Base-by-base conservation (phyloP, 169 alveolate genomes). In the Cryptosporidium ubiquitum region DNA sequence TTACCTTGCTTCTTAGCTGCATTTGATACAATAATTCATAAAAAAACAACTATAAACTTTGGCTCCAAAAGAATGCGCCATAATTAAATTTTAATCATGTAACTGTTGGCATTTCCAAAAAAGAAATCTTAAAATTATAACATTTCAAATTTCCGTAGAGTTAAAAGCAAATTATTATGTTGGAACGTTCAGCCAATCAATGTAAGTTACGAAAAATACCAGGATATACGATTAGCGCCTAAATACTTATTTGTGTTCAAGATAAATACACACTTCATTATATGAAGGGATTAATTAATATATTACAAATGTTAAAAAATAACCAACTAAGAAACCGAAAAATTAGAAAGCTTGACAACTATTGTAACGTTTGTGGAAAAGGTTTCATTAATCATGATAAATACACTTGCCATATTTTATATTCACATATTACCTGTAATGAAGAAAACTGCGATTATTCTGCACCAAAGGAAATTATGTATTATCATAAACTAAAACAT, bases 1-100 rank as follows among this genome's bases (percentile, higher is more conserved):
- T 79, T n/a, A 79, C 5, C 47, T 66, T 79, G 69, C 47, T 61
- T 58, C 40, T 79, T 31, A 79, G 44, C n/a, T 58, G 64, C 89
- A 61, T 73, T 73, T 52, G 70, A 51, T 12, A 47, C 14, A 55
- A 70, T 55, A 0, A 12, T 12, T 20, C 4, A 70, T 26, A 26
- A 20, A 55, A 70, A 23, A 26, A 37, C 33, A 68, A 40, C 2
- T 37, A 68, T 64, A 33, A 66, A 33, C n/a, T 55, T 55, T 55
- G 66, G 66, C 66, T 55, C 66, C 66, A 66, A 4, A 9, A 33
- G 23, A 31, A 49, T 68, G 79, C 79, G 79, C 79, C 55, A 35
- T 68, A 14, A 55, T 0, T 42, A 42, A 26, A 26, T 31, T 55
- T 26, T 23, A 23, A 55, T 55, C 29, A 55, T 55, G 66, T 55